Percentiles rank a stretch among this genome's conserved stretches.
These are phyloP conservation scores for Syzygium malaccense DNA, from an alignment of 441 rosid genomes.

Conservation along the genomic window DNA sequence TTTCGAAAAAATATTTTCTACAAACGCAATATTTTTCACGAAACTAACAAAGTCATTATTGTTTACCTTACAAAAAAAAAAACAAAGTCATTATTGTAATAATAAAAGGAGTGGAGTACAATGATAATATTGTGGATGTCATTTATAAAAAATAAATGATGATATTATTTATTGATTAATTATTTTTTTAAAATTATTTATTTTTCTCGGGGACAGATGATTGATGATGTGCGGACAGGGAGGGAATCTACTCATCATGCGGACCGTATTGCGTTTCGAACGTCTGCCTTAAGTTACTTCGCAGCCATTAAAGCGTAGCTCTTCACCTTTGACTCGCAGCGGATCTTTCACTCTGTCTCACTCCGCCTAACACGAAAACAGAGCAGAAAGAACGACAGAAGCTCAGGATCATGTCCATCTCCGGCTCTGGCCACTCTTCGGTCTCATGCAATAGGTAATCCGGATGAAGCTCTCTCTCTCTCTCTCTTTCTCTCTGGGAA, in stretches of 20 bases:
- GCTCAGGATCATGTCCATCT: constrained; percentile 2
- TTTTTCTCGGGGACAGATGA: not conserved
- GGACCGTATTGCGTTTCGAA: not conserved
- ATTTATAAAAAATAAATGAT: too few species aligned
- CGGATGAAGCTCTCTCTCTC: not conserved
- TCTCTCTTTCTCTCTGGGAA: not conserved
- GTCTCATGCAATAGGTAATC: constrained; percentile 23
- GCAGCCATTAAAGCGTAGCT: not conserved
- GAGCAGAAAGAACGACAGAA: not conserved
- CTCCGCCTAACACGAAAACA: not conserved
- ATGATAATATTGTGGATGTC: not conserved
- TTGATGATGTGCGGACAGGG: not conserved
- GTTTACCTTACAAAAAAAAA: too few species aligned
- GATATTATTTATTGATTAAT: too few species aligned
- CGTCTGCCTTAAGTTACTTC: not conserved
- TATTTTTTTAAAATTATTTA: too few species aligned
- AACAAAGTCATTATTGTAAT: too few species aligned
- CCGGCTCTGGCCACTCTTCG: constrained; percentile 12
- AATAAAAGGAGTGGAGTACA: not conserved
- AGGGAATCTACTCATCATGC: not conserved
- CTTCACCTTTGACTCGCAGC: not conserved
- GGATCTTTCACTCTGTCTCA: not conserved
- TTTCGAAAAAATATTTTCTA: too few species aligned
- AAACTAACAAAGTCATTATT: too few species aligned
- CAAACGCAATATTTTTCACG: too few species aligned